These are phyloP conservation scores for Zygoascus tannicola DNA, from an alignment of 805 yeast genomes.

Conservation along the genomic window DNA sequence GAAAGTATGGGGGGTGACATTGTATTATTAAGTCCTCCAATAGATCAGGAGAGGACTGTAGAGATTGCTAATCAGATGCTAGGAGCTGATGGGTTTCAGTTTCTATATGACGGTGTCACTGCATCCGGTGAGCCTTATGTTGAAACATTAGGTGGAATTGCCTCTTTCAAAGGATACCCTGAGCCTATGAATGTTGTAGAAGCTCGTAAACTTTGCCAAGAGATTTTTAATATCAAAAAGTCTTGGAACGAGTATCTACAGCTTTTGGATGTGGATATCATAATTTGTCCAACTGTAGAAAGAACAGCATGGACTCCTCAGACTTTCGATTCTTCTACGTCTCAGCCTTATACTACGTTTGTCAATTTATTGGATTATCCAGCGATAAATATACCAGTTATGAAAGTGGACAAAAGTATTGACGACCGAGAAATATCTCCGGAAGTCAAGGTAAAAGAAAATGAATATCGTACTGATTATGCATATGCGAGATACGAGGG, in stretches of 20 bases:
- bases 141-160: background rate
- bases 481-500: too few relatives aligned
- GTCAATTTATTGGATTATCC: slow-evolving; percentile 17
- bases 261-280: background rate
- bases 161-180: background rate
- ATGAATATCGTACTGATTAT: too few relatives aligned
- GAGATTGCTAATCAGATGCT: background rate
- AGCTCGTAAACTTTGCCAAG: slow-evolving; percentile 1
- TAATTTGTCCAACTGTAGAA: slow-evolving; percentile 2
- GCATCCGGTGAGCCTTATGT: slow-evolving; percentile 11
- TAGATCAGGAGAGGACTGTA: slow-evolving; percentile 5
- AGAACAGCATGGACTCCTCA: background rate
- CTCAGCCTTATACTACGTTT: slow-evolving; percentile 39
- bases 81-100: slow-evolving; percentile 9
- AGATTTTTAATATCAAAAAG: background rate
- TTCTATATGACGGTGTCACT: slow-evolving; percentile 4
- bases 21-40: slow-evolving; percentile 18
- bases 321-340: slow-evolving; percentile 3
- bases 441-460: too few relatives aligned
- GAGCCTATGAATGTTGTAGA: background rate
- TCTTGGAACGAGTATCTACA: slow-evolving; percentile 1
- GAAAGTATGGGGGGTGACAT: too few relatives aligned
- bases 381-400: slow-evolving; percentile 14
- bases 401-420: slow-evolving; percentile 34
- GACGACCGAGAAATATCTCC: too few relatives aligned